Conservation (phyloP, 73 alveolate species). For the Tetrahymena elliotti region DNA sequence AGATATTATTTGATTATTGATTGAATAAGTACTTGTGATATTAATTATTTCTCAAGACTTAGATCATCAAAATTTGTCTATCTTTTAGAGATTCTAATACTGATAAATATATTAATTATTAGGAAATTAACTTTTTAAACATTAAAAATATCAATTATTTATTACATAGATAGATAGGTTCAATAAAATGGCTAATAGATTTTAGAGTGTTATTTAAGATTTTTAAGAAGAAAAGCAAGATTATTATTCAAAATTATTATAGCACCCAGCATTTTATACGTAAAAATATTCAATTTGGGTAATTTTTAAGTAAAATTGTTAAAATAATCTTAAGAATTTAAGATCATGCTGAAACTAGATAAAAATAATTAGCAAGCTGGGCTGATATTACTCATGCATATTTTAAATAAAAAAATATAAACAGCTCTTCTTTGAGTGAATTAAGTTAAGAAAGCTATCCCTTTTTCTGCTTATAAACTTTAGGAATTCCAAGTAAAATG, state of each 20-base stretch:
- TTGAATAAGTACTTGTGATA: too few species aligned
- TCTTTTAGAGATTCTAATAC: not conserved
- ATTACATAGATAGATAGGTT: not conserved
- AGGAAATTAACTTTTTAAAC: not conserved
- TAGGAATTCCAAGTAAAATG: not conserved
- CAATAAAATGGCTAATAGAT: not conserved
- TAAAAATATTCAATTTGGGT: not conserved
- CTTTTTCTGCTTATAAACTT: not conserved
- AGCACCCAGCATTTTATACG: not conserved
- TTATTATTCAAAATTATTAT: not conserved
- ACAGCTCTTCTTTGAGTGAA: not conserved
- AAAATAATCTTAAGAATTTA: not conserved
- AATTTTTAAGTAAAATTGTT: not conserved
- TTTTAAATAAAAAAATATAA: not conserved
- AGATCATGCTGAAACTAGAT: not conserved
- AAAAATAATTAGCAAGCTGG: not conserved
- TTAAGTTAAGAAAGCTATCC: not conserved
- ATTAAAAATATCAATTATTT: not conserved
- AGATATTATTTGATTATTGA: too few species aligned
- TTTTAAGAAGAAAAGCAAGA: not conserved
- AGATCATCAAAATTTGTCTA: not conserved
- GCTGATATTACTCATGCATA: not conserved
- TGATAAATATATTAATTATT: not conserved
- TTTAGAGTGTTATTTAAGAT: not conserved
- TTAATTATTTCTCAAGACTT: too few species aligned